A percentile compares a stretch with the other conserved stretches of the same genome.
Conservation (phyloP, 1,139 yeast species). For the Candida sp. region DNA sequence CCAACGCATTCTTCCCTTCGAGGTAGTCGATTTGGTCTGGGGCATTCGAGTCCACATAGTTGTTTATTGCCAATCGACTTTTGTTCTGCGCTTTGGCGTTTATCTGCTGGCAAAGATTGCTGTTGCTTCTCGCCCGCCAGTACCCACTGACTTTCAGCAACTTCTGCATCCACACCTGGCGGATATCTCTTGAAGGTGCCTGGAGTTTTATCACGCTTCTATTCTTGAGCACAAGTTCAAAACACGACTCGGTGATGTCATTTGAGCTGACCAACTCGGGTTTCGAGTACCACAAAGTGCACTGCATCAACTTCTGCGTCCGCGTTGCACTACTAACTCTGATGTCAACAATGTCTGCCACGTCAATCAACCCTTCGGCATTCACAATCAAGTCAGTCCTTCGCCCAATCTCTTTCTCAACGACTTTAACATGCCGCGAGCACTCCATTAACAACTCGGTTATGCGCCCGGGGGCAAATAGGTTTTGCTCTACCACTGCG, state of each 20-base stretch:
- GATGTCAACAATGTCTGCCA: constrained; percentile 51
- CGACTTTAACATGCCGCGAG: constrained; percentile 53
- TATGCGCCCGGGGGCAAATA: constrained; percentile 55
- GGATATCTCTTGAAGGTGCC: constrained; percentile 52
- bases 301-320: constrained; percentile 40
- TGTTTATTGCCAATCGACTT: constrained; percentile 51
- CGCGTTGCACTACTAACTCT: constrained; percentile 29
- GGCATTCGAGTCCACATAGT: constrained; percentile 60
- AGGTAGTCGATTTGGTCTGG: constrained; percentile 53
- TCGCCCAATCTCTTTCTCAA: constrained; percentile 67
- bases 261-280: constrained; percentile 27
- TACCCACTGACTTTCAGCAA: constrained; percentile 51
- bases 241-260: constrained; percentile 44
- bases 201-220: constrained; percentile 56
- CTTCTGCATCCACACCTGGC: constrained; percentile 71
- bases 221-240: constrained; percentile 55
- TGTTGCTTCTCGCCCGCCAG: constrained; percentile 58
- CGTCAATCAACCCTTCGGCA: constrained; percentile 66
- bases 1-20: constrained; percentile 39
- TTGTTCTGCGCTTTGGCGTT: constrained; percentile 51
- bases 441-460: constrained; percentile 64
- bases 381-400: constrained; percentile 57
- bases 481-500: constrained; percentile 18
- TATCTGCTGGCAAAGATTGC: constrained; percentile 44
- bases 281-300: constrained; percentile 48